Base-by-base conservation (phyloP, 164 flowering plant genomes). In the Piper betle region DNA sequence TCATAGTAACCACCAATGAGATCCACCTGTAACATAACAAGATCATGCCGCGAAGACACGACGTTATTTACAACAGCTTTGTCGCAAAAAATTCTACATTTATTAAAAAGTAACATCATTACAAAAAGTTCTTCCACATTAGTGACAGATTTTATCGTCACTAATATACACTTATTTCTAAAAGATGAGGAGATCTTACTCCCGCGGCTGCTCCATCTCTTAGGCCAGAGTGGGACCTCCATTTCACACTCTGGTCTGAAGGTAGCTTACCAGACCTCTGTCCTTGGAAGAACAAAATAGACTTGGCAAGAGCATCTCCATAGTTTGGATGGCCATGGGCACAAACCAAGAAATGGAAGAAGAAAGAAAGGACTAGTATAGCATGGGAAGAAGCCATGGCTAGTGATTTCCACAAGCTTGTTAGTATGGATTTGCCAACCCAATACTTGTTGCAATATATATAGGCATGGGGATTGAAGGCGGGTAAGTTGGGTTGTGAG, bases 1-100 rank as follows among this genome's bases (percentile, higher is more conserved):
- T 92, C 98, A 43, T 87, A 87, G 78, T 89, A 89, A 0, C 98
- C 98, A 7, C 97, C 97, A 0, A 72, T 71, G 20, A 93, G 72
- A 62, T 90, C 84, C 66, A 90, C 94, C 98, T 86, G 73, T 20
- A 46, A 39, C 38, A 20, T n/a, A 42, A 3, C 53, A 52, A 8
- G 11, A 18, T 7, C 4, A n/a, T 37, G 12, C 17, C n/a, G 43
- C 8, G 6, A 39, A 15, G 12, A 43, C 12, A 43, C 8, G 50
- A 8, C 12, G 12, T 8, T 3, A 43, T 3, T 43, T 8, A 3
- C 50, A 43, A 8, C 5, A 43, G 12, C 9, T 43, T 8, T 8
- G 8, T 8, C 12, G 50, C 50, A 43, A 43, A 41, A 4, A 41
- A 41, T 41, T 41, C 9, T 9, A 41, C 9, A 4, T 4, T 41